Conservation (phyloP, 257 asterid species). For the Cinchona pubescens region DNA sequence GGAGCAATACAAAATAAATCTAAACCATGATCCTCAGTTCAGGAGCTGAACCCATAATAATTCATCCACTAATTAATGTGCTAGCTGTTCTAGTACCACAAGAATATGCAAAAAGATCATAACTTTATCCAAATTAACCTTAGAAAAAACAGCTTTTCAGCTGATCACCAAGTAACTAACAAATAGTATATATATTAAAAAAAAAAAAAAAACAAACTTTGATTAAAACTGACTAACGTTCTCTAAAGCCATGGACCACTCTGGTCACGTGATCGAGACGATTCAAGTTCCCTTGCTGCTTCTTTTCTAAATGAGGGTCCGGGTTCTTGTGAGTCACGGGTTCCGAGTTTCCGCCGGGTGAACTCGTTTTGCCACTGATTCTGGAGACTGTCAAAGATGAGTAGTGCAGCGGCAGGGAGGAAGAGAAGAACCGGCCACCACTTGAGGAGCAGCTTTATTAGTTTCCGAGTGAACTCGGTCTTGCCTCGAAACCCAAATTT, state of each 20-base stretch:
- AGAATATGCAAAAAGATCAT: not conserved
- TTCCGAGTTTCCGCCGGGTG: constrained; percentile 25
- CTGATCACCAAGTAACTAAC: too few relatives aligned
- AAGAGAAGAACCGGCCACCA: constrained; percentile 80
- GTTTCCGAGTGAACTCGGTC: constrained; percentile 38
- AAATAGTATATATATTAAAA: too few relatives aligned
- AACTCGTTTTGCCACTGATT: constrained; percentile 37
- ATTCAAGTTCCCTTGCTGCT: constrained; percentile 54
- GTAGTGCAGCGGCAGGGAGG: constrained; percentile 46
- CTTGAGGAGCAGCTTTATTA: constrained; percentile 39
- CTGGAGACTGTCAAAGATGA: constrained; percentile 62
- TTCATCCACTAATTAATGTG: not conserved
- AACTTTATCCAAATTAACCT: too few relatives aligned
- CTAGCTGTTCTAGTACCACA: not conserved
- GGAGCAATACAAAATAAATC: not conserved
- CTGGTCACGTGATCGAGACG: constrained; percentile 66
- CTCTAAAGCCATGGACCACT: constrained; percentile 65
- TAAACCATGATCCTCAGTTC: not conserved
- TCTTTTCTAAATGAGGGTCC: constrained; percentile 15
- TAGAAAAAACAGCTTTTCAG: too few relatives aligned
- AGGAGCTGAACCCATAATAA: not conserved
- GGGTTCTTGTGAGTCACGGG: constrained; percentile 24
- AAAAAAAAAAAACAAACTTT: not conserved
- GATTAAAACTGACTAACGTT: constrained; percentile 59
- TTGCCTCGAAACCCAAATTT: constrained; percentile 46